Evolutionary conservation across 2,329 filamentous ascomycete species (phyloP), one percentile per base, ranked within the genome.

Genomic region (Diaporthe ampelina): DNA sequence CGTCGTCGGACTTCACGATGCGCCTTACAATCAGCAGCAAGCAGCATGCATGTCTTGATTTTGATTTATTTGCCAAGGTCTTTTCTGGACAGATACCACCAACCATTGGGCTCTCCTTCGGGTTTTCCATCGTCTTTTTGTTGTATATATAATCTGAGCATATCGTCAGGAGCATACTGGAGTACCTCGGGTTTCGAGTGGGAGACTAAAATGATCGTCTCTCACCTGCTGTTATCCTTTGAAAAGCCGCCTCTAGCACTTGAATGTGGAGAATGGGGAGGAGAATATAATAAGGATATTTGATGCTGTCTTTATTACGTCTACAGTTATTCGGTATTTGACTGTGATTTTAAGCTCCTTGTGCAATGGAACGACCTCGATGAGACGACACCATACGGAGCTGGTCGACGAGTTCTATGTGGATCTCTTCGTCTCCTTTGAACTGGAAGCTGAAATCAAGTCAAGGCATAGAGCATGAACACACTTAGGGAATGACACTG

Each of bases 51-150:
- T 63, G 59, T 52, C 45, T 68, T 54, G 48, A 8, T 11, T 67
- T 67, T 52, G 32, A 54, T 67, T 52, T 19, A 19, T 19, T 50
- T 50, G 19, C 45, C 45, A 52, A 26, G 32, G 40, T 32, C 10
- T 40, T 15, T 54, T 32, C 54, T 54, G 63, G 48, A 40, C 63
- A 68, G 63, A 68, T 68, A 68, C 63, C 63, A 68, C 63, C 45
- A 40, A 40, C n/a, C 45, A 54, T 10, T 17, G 63, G 43, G 13
- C 59, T 45, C 63, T 68, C 21, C 24, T 54, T n/a, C 21, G 29
- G 63, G 10, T 8, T 19, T 15, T 68, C 40, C 40, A 7, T 43
- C 40, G 5, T 43, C 40, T 6, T 43, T 43, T 43, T 43, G 0
- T 43, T 26, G 26, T 68, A 35, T 54, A 68, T 54, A 68, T 54